A percentile compares a stretch with the other conserved stretches of the same genome.
Evolutionary conservation across 345 rosid species (phyloP).

Genomic region (Linum lewisii): DNA sequence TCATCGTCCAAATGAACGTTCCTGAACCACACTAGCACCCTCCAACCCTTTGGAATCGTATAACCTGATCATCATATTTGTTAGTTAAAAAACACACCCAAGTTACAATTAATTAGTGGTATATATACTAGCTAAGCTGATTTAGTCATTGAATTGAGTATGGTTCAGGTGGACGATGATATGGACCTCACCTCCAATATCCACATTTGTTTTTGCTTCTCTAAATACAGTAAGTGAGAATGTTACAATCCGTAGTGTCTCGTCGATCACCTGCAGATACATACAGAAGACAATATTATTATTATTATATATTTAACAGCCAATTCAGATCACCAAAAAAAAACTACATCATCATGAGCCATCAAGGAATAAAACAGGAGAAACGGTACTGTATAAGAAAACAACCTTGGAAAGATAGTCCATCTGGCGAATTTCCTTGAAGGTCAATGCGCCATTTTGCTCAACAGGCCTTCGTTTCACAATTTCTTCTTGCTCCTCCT

Average conservation of each 20-base stretch:
- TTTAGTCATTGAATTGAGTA: not conserved
- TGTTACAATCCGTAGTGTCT: constrained; percentile 65
- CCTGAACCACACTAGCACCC: constrained; percentile 72
- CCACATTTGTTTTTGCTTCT: constrained; percentile 54
- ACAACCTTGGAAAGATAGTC: constrained; percentile 61
- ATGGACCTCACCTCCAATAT: constrained; percentile 36
- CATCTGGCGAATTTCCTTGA: constrained; percentile 69
- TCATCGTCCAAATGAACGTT: constrained; percentile 56
- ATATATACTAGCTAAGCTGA: no score
- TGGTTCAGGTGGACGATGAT: not conserved
- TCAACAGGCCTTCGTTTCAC: constrained; percentile 28
- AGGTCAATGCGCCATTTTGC: constrained; percentile 37
- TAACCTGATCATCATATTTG: constrained; percentile 39
- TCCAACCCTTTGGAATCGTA: constrained; percentile 83
- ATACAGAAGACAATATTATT: not conserved
- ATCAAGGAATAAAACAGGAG: not conserved
- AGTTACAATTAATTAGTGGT: no score
- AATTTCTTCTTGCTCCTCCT: constrained; percentile 72
- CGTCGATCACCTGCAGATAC: constrained; percentile 57
- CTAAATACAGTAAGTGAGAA: constrained; percentile 73
- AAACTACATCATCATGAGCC: no score
- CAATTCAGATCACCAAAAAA: not conserved
- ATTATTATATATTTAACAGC: not conserved
- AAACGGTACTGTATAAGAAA: no score
- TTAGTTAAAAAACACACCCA: no score